Base-by-base conservation (phyloP, 306 rosid genomes). In the Nissolia schottii region DNA sequence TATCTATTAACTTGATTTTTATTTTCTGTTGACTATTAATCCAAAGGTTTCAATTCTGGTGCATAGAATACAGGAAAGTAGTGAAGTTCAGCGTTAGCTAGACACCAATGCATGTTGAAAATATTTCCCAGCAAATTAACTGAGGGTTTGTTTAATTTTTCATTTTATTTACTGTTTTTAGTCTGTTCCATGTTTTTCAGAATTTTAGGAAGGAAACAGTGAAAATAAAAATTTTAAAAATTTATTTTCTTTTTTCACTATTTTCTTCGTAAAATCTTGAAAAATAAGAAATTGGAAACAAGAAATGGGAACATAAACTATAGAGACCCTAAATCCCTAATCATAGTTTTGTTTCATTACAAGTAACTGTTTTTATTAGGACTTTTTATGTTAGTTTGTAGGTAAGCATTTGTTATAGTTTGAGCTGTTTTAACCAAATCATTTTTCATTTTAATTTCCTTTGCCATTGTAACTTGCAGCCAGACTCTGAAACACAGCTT, bases 401-500 rank as follows among this genome's bases (percentile, higher is more conserved):
- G 25, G 53, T 22, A 61, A 69, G 16, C 34, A 15, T 67, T 71
- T 38, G 45, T 78, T 22, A 23, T 49, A 11, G 59, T 37, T 78
- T 70, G 55, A 54, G 70, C 9, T 49, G 56, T n/a, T n/a, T n/a
- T 46, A 32, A 67, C 35, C 25, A 38, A 81, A 27, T 66, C 29
- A 71, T 40, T 73, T 41, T 35, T 59, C 67, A 79, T 41, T 34
- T 35, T 59, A 71, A 79, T 41, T 34, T 13, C 71, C 22, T 68
- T 63, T 66, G 55, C 55, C 19, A 4, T 28, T 28, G 43, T 64
- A 61, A 75, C 50, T 80, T 85, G 91, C 94, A 94, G 98, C 97
- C 98, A 22, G 98, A 89, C 82, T 85, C 87, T 1, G 96, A 94
- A 83, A 86, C 96, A 76, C 98, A 94, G 84, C 84, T 91, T 72